Evolutionary conservation across 1,139 yeast species (phyloP).

Genomic region (Debaryomycetaceae sp.): DNA sequence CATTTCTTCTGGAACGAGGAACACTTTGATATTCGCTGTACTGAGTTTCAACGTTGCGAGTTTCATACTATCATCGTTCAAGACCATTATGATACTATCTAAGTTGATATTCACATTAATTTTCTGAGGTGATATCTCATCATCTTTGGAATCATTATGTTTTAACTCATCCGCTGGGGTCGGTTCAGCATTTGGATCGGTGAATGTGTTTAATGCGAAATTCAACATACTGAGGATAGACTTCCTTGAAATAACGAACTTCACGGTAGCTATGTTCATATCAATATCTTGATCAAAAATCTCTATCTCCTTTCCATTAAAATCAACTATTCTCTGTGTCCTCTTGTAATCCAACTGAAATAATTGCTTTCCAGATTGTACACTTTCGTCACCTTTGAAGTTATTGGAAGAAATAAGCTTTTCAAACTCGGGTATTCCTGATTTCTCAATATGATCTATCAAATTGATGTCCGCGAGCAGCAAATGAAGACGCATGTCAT

Average conservation of each 20-base stretch:
- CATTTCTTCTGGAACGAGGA: conserved; percentile 74
- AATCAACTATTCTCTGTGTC: conserved; percentile 58
- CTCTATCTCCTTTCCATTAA: conserved; percentile 56
- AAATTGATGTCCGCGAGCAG: conserved; percentile 62
- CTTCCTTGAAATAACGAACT: conserved; percentile 71
- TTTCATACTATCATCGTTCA: conserved; percentile 82
- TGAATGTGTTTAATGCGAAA: conserved; percentile 81
- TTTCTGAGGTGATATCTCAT: conserved; percentile 63
- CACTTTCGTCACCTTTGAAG: conserved; percentile 27
- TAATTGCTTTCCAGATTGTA: conserved; percentile 41
- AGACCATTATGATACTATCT: conserved; percentile 69
- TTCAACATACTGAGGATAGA: conserved; percentile 77
- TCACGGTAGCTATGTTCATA: conserved; percentile 77
- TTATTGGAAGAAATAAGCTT: conserved; percentile 68
- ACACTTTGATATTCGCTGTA: conserved; percentile 65
- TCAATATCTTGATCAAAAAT: conserved; percentile 75
- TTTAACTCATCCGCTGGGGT: conserved; percentile 66
- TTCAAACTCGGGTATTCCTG: conserved; percentile 62
- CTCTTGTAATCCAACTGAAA: conserved; percentile 62
- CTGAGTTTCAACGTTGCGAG: conserved; percentile 77
- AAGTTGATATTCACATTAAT: conserved; percentile 67
- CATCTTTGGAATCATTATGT: conserved; percentile 56
- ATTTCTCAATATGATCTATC: conserved; percentile 70
- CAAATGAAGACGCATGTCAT: conserved; percentile 66
- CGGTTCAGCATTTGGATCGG: conserved; percentile 71